phyloP scores from a whole-genome alignment of 1,139 yeast species.

The Hansenula sp. region DNA sequence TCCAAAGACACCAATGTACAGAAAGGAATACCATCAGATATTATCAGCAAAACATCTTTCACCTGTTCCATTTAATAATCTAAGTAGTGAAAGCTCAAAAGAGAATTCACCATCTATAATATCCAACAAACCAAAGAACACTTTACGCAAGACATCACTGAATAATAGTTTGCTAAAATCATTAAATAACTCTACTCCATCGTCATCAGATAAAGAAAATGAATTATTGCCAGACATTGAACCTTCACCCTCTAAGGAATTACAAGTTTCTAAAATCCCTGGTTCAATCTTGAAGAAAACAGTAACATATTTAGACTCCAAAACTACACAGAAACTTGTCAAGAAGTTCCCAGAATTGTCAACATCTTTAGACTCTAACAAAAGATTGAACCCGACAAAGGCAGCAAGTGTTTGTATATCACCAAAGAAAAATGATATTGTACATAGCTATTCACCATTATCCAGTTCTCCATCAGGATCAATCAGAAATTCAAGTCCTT shows the following conservation, averaged over 20 bases:
- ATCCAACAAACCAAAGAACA: conserved; percentile 1
- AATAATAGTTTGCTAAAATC: background rate
- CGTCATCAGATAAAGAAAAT: background rate
- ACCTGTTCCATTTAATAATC: conserved; percentile 3
- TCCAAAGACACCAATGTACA: conserved; percentile 19
- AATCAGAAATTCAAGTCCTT: conserved; percentile 16
- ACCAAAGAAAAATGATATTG: conserved; percentile 29
- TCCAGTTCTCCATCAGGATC: conserved; percentile 2
- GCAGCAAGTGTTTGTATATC: conserved; percentile 40
- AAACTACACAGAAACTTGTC: conserved; percentile 28
- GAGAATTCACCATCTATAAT: conserved; percentile 7
- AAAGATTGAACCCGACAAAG: conserved; percentile 31
- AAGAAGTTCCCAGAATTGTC: conserved; percentile 24
- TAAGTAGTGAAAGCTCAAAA: background rate
- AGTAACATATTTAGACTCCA: conserved; percentile 29
- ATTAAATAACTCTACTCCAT: background rate
- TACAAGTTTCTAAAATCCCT: background rate
- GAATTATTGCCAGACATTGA: background rate
- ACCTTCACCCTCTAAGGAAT: background rate
- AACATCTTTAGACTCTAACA: background rate
- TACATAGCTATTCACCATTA: conserved; percentile 6
- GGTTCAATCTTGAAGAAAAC: conserved; percentile 21
- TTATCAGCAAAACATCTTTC: conserved; percentile 6
- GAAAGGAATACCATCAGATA: conserved; percentile 11
- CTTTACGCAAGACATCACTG: background rate